A percentile compares a stretch with the other conserved stretches of the same genome.
These are phyloP conservation scores for Phoma herbarum DNA, from an alignment of 2,329 filamentous ascomycete genomes.

Conservation along the genomic window DNA sequence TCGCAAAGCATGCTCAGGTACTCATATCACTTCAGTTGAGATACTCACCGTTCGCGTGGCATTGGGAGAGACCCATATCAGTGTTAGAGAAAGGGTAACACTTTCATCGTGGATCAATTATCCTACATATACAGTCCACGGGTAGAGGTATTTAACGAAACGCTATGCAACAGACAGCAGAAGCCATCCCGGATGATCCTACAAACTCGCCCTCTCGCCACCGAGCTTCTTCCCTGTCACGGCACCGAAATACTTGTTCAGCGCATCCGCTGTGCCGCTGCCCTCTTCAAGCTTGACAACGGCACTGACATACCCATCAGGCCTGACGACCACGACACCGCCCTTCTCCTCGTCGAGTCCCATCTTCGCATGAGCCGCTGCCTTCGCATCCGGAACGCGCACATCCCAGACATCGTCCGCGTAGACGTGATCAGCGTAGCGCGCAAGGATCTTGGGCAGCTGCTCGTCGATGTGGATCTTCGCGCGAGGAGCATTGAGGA, in stretches of 20 bases:
- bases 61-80: background rate
- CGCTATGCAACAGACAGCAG: slow-evolving; percentile 12
- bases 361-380: slow-evolving; percentile 86
- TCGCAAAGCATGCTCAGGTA: no score
- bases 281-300: slow-evolving; percentile 79
- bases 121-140: background rate
- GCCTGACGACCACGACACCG: slow-evolving; percentile 82
- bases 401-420: slow-evolving; percentile 83
- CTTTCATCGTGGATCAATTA: background rate
- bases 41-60: background rate
- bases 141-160: slow-evolving; percentile 1
- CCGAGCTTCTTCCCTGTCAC: slow-evolving; percentile 71
- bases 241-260: slow-evolving; percentile 82
- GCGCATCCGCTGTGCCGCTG: slow-evolving; percentile 78
- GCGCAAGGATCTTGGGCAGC: slow-evolving; percentile 73
- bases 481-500: slow-evolving; percentile 74
- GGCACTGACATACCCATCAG: slow-evolving; percentile 86
- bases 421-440: slow-evolving; percentile 85
- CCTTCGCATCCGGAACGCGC: slow-evolving; percentile 72
- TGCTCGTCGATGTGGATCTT: slow-evolving; percentile 77
- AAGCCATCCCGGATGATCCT: background rate
- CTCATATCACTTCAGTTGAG: background rate
- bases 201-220: slow-evolving; percentile 47
- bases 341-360: slow-evolving; percentile 77
- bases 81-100: background rate